A percentile compares a stretch with the other conserved stretches of the same genome.
phyloP scores from a whole-genome alignment of 2,329 filamentous ascomycete genomes.

The Xylariaceae sp. region DNA sequence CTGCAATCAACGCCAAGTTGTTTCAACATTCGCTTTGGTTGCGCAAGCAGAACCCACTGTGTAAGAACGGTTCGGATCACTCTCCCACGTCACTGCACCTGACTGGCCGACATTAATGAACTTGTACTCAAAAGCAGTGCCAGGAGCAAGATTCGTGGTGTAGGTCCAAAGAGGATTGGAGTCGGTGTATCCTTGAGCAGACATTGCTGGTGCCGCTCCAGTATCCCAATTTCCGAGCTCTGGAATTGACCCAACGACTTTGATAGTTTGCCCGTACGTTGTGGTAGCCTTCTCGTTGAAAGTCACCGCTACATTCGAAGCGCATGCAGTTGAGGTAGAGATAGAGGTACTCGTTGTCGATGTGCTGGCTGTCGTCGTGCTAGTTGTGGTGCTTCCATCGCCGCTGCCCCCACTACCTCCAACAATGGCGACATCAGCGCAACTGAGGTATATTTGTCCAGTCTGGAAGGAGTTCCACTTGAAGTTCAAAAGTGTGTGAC shows the following conservation, averaged over 20 bases:
- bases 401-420: background rate
- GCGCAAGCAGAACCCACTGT: conserved; percentile 29
- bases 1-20: conserved; percentile 26
- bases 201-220: conserved; percentile 45
- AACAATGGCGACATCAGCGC: conserved; percentile 50
- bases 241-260: conserved; percentile 40
- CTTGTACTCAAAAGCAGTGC: conserved; percentile 57
- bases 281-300: conserved; percentile 44
- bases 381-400: conserved; percentile 5
- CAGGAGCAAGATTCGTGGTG: conserved; percentile 50
- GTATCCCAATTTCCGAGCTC: conserved; percentile 53
- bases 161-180: conserved; percentile 53
- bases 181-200: conserved; percentile 52
- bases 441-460: conserved; percentile 51
- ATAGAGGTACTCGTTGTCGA: conserved; percentile 1
- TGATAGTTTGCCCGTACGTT: conserved; percentile 49
- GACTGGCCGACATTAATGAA: conserved; percentile 54
- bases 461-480: conserved; percentile 57
- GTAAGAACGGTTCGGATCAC: conserved; percentile 44
- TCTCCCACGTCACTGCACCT: conserved; percentile 57
- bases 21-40: conserved; percentile 18
- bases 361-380: conserved; percentile 28
- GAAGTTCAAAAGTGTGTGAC: conserved; percentile 50
- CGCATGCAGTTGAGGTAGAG: background rate
- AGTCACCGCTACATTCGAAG: conserved; percentile 38